Base-by-base conservation (phyloP, 1,284 basidiomycete genomes). In the Heterobasidion occidentale region DNA sequence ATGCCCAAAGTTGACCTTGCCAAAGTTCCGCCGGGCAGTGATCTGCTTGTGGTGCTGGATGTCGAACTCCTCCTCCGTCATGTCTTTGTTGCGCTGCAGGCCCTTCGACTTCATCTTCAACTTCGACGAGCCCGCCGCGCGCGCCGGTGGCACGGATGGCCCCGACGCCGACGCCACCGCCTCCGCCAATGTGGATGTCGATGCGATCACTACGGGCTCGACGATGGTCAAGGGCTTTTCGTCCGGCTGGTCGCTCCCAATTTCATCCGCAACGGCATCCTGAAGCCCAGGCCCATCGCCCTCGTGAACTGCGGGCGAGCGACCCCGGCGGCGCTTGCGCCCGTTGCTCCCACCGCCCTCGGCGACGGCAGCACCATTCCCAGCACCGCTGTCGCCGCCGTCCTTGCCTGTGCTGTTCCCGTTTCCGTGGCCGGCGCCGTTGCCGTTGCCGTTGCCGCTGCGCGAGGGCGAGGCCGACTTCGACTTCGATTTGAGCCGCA, bases 11-110 rank as follows among this genome's bases (percentile, higher is more conserved):
- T 80, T 78, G 60, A 92, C 86, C 63, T 79, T 81, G 61, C 90
- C 88, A 65, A 90, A 89, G 66, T 91, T 91, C 58, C 86, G 76
- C 63, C 82, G 79, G n/a, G 82, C 77, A 38, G 79, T 81, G 59
- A 84, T 78, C 68, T 82, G 77, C 67, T 81, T 82, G 65, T 86
- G 84, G 56, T 83, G 82, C 59, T 82, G 73, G 27, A 85, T 72
- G 61, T 86, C 84, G 63, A 76, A 81, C 60, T 86, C 86, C 62
- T 88, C 84, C 65, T 85, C 84, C n/a, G 79, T 79, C 71, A 84
- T 73, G 38, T 59, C 58, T 46, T 54, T 51, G 42, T 54, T 27
- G 27, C 27, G 27, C 27, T 27, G 27, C 27, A 27, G 27, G 27
- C 27, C 59, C 49, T 33, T 57, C 56, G 52, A 46, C 20, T 35